Base-by-base conservation (phyloP, 179 eudicot species). In the Beta corolliflora region DNA sequence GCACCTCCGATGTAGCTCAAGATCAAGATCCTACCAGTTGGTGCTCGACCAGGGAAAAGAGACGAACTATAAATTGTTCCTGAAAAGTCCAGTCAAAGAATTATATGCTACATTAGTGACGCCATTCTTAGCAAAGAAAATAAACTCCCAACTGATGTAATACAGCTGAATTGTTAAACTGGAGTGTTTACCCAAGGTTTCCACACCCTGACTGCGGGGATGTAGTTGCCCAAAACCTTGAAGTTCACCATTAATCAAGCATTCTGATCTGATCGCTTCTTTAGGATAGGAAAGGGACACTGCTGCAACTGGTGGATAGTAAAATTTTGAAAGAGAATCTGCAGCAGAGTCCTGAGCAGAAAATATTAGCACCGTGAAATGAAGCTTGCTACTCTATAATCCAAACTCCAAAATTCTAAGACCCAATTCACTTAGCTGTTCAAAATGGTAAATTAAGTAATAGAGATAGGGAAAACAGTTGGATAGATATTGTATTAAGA, bases 51-150 rank as follows among this genome's bases (percentile, higher is more conserved):
- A 59, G 98, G 96, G 81, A 93, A 92, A 82, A 93, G 93, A 7
- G 98, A 93, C 10, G 96, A 93, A 83, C 98, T 93, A 89, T 93
- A 93, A 83, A 93, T 90, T 70, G 97, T 90, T 83, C 97, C 97
- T 93, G 87, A 59, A 58, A 60, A 71, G 61, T 67, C 80, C 71
- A 79, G 55, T 48, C 29, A 81, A 73, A 36, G 41, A 85, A 58
- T 12, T 67, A 16, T 23, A 77, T 29, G 72, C 45, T 73, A 74
- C 36, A 3, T 58, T 9, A 79, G 52, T 45, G 61, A n/a, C 18
- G 16, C 52, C 54, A 55, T 29, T 56, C 29, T 14, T 19, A 25
- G 56, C 44, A 45, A 81, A 58, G 6, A 45, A 73, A 52, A 64
- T 15, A 71, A 19, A 21, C 9, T 75, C 76, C 10, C 19, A 23